Percentiles rank a stretch among this genome's conserved stretches.
Conservation (phyloP, 495 filamentous ascomycete genomes). For the Penicillium flavigenum region DNA sequence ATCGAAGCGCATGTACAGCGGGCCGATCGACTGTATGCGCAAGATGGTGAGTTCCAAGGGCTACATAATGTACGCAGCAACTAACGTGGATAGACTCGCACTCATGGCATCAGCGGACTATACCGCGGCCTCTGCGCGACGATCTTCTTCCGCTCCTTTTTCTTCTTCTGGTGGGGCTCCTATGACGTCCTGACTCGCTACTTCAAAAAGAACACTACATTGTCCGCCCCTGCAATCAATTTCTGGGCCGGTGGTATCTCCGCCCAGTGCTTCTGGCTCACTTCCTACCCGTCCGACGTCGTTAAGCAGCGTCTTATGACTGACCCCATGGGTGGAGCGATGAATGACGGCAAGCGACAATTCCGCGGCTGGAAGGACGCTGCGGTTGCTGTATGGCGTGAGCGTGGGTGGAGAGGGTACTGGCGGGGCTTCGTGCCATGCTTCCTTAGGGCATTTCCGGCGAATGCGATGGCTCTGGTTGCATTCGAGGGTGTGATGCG, state of each 20-base stretch:
- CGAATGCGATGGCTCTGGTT: slow-evolving; percentile 90
- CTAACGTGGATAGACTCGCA: slow-evolving; percentile 34
- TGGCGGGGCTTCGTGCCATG: slow-evolving; percentile 95
- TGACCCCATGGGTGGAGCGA: slow-evolving; percentile 71
- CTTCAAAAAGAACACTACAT: slow-evolving; percentile 62
- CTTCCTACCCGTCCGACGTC: slow-evolving; percentile 88
- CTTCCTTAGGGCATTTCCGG: slow-evolving; percentile 91
- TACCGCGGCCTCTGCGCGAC: slow-evolving; percentile 86
- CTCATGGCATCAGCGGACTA: slow-evolving; percentile 73
- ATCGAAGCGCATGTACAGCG: slow-evolving; percentile 71
- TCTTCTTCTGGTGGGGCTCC: slow-evolving; percentile 96
- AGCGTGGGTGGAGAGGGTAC: slow-evolving; percentile 74
- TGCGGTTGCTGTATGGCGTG: slow-evolving; percentile 69
- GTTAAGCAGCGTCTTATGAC: slow-evolving; percentile 99
- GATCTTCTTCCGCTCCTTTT: slow-evolving; percentile 83
- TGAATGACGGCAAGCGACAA: slow-evolving; percentile 64
- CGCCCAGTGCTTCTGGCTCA: slow-evolving; percentile 92
- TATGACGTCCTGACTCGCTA: slow-evolving; percentile 79
- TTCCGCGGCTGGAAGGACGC: slow-evolving; percentile 81
- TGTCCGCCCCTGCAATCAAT: slow-evolving; percentile 79
- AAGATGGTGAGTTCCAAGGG: slow-evolving; percentile 58
- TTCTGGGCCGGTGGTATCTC: slow-evolving; percentile 96
- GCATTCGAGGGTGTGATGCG: slow-evolving; percentile 94
- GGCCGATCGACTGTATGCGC: slow-evolving; percentile 76
- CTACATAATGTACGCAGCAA: neutral